phyloP scores from a whole-genome alignment of 2,329 filamentous ascomycete species.

The Bipolaris victoriae region DNA sequence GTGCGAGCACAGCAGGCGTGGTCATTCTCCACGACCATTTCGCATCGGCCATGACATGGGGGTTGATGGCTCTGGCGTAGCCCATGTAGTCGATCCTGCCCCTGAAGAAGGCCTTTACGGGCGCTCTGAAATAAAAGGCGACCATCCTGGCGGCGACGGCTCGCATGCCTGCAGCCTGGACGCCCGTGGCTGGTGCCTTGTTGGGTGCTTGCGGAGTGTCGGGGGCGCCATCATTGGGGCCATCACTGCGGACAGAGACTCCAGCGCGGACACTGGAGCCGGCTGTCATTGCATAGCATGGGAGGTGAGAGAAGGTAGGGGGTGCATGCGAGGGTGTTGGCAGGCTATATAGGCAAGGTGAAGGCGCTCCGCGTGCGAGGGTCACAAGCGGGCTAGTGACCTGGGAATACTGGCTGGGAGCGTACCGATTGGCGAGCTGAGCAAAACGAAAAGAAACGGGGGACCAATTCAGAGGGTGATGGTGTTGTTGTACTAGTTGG shows the following conservation, averaged over 20 bases:
- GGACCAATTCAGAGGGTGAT: background rate
- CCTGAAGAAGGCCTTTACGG: constrained; percentile 90
- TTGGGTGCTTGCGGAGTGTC: constrained; percentile 50
- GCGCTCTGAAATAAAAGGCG: constrained; percentile 89
- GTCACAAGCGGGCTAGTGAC: constrained; percentile 16
- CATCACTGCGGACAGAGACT: constrained; percentile 31
- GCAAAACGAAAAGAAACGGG: background rate
- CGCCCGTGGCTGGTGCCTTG: constrained; percentile 69
- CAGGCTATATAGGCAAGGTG: background rate
- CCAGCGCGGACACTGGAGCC: constrained; percentile 45
- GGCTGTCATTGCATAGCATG: constrained; percentile 47
- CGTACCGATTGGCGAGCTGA: background rate
- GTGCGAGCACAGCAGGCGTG: constrained; percentile 71
- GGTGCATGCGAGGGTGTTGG: constrained; percentile 21
- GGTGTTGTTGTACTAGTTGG: background rate
- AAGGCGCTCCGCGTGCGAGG: constrained; percentile 21
- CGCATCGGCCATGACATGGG: constrained; percentile 55
- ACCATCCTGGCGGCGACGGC: constrained; percentile 83
- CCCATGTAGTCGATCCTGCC: constrained; percentile 83
- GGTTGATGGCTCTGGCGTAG: constrained; percentile 68
- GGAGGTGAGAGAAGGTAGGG: constrained; percentile 22
- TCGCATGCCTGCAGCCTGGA: constrained; percentile 84
- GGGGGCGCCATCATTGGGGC: constrained; percentile 20
- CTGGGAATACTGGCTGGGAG: background rate
- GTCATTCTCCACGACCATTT: constrained; percentile 69